Conservation (phyloP, 2,329 filamentous ascomycete genomes). For the Diaporthe australafricana region DNA sequence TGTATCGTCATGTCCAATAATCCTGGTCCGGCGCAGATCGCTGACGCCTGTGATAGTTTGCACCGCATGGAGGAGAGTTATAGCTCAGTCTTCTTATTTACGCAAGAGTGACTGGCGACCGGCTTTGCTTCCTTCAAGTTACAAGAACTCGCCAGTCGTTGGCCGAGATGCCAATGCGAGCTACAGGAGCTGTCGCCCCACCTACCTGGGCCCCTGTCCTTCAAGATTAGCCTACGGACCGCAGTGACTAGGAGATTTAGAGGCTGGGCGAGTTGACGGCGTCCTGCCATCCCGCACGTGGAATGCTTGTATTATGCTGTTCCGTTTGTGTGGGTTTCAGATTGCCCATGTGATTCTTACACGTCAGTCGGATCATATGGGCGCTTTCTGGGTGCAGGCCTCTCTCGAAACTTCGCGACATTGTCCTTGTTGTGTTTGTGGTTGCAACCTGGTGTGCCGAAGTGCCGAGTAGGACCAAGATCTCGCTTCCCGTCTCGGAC, state of each 20-base stretch:
- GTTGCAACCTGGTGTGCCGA: slow-evolving; percentile 8
- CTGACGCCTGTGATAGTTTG: background rate
- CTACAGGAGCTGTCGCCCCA: background rate
- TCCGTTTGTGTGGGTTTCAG: too few relatives aligned
- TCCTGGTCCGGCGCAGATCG: background rate
- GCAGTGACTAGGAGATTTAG: background rate
- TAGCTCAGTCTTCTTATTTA: background rate
- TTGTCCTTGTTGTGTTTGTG: background rate
- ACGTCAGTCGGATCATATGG: background rate
- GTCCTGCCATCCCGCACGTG: background rate
- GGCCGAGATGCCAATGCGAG: background rate
- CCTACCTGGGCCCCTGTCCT: background rate
- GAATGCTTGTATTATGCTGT: background rate
- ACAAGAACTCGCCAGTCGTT: background rate
- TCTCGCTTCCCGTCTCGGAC: slow-evolving; percentile 31
- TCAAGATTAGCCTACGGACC: background rate
- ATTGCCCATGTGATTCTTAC: background rate
- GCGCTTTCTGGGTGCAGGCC: background rate
- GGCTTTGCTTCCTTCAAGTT: too few relatives aligned
- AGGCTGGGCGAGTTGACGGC: slow-evolving; percentile 3
- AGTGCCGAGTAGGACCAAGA: slow-evolving; percentile 26
- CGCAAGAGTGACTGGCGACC: background rate
- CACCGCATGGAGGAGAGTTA: background rate
- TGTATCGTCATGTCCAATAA: background rate
- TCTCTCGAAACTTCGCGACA: background rate